A percentile compares a stretch with the other conserved stretches of the same genome.
phyloP scores from a whole-genome alignment of 2,329 filamentous ascomycete genomes.

The Paecilomyces dactylethromorphus region DNA sequence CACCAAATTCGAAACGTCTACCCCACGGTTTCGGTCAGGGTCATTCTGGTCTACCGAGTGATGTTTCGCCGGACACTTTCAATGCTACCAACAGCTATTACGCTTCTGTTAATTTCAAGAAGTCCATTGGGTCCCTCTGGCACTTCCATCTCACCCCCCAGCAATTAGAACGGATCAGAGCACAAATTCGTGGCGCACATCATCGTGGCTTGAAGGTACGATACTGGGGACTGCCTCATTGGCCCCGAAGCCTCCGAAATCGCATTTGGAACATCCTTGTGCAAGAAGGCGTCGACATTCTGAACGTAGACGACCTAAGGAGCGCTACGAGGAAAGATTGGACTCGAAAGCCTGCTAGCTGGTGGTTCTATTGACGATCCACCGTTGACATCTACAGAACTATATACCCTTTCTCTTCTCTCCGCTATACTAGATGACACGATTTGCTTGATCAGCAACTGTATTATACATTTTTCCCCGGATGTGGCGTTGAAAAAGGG shows the following conservation, averaged over 20 bases:
- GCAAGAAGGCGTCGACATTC: conserved; percentile 48
- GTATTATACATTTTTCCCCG: not conserved
- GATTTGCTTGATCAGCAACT: not conserved
- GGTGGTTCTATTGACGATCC: conserved; percentile 18
- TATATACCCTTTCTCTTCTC: not conserved
- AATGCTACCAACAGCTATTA: conserved; percentile 51
- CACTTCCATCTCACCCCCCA: conserved; percentile 38
- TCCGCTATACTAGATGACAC: not conserved
- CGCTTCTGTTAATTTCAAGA: conserved; percentile 48
- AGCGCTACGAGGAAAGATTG: conserved; percentile 44
- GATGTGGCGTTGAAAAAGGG: not conserved
- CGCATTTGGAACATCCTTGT: conserved; percentile 49
- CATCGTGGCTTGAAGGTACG: conserved; percentile 47
- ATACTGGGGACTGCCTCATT: conserved; percentile 52
- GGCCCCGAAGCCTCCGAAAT: conserved; percentile 49
- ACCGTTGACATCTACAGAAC: not conserved
- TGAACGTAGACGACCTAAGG: conserved; percentile 54
- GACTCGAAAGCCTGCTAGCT: conserved; percentile 29
- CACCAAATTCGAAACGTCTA: conserved; percentile 1
- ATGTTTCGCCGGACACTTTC: conserved; percentile 37
- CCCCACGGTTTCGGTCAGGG: conserved; percentile 39
- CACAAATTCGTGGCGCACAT: conserved; percentile 48
- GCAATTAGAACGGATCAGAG: conserved; percentile 43
- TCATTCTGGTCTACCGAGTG: conserved; percentile 31
- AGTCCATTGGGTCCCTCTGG: conserved; percentile 45